phyloP scores from a whole-genome alignment of 768 basidiomycete genomes.

The Calocybe indica region DNA sequence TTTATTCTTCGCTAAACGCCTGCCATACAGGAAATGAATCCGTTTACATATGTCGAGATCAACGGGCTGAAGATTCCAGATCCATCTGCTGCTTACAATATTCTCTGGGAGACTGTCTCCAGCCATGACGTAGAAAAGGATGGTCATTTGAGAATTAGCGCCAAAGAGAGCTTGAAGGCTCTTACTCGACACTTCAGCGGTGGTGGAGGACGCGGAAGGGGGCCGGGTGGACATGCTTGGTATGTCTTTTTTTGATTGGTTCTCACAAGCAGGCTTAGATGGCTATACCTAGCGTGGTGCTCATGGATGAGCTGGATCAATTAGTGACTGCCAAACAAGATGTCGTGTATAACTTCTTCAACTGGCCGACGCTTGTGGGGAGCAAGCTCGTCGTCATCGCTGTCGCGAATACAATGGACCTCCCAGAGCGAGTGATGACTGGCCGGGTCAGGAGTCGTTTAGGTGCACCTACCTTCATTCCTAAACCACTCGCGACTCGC shows the following conservation, averaged over 20 bases:
- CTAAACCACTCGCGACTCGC: not conserved
- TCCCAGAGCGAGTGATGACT: slow-evolving; percentile 90
- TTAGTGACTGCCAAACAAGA: slow-evolving; percentile 95
- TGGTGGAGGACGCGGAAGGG: slow-evolving; percentile 39
- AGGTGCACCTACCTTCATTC: slow-evolving; percentile 40
- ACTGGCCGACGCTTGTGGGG: slow-evolving; percentile 90
- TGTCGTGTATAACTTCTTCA: slow-evolving; percentile 99
- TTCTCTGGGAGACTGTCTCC: slow-evolving; percentile 91
- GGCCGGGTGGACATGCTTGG: slow-evolving; percentile 88
- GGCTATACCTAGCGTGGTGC: slow-evolving; percentile 62
- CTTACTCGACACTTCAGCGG: slow-evolving; percentile 75
- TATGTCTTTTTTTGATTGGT: slow-evolving; percentile 27
- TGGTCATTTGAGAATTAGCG: slow-evolving; percentile 58
- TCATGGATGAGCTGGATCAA: slow-evolving; percentile 99
- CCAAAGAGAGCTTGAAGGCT: slow-evolving; percentile 79
- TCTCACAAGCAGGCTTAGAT: not conserved
- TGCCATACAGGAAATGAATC: slow-evolving; percentile 71
- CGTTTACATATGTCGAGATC: slow-evolving; percentile 96
- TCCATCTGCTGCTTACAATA: slow-evolving; percentile 84
- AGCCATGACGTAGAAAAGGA: slow-evolving; percentile 63
- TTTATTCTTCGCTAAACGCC: not conserved
- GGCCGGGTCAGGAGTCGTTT: slow-evolving; percentile 90
- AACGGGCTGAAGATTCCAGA: slow-evolving; percentile 94
- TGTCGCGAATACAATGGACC: slow-evolving; percentile 97
- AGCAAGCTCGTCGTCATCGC: slow-evolving; percentile 93